Evolutionary conservation across 116 monocot genomes (phyloP).

Genomic region (Zostera marina): DNA sequence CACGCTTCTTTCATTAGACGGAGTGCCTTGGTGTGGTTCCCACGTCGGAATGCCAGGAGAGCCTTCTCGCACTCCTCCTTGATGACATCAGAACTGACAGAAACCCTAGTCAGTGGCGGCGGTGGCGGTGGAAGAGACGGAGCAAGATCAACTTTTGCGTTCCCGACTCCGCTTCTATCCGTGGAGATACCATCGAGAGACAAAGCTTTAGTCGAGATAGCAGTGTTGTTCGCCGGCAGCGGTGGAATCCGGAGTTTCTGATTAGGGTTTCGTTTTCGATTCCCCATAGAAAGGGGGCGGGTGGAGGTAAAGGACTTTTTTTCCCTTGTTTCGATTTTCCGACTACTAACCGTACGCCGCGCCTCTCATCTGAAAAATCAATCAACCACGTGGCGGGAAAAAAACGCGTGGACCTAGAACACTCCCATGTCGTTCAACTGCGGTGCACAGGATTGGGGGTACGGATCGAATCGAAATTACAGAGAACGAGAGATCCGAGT

Average conservation of each 20-base stretch:
- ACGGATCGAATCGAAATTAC: too few species aligned
- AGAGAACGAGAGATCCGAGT: too few species aligned
- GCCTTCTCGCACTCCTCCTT: constrained; percentile 67
- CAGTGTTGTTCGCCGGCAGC: not conserved
- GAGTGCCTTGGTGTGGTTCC: constrained; percentile 59
- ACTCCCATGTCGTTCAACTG: too few species aligned
- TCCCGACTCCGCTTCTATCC: too few species aligned
- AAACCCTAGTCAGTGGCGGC: not conserved
- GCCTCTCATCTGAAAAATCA: too few species aligned
- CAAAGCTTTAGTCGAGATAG: too few species aligned
- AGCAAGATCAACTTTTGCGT: not conserved
- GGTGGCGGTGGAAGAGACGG: not conserved
- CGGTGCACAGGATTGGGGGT: too few species aligned
- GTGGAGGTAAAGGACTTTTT: not conserved
- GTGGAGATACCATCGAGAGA: not conserved
- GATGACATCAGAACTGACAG: constrained; percentile 25
- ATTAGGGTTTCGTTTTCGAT: constrained; percentile 3
- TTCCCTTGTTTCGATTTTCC: too few species aligned
- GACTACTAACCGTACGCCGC: too few species aligned
- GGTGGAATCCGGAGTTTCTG: not conserved
- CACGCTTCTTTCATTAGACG: constrained; percentile 61
- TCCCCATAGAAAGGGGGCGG: not conserved
- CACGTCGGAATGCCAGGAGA: constrained; percentile 50
- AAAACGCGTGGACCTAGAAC: too few species aligned
- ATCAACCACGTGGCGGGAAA: too few species aligned